A percentile compares a stretch with the other conserved stretches of the same genome.
Evolutionary conservation across 139 green algal genomes (phyloP).

Genomic region (Trebouxia sp.): DNA sequence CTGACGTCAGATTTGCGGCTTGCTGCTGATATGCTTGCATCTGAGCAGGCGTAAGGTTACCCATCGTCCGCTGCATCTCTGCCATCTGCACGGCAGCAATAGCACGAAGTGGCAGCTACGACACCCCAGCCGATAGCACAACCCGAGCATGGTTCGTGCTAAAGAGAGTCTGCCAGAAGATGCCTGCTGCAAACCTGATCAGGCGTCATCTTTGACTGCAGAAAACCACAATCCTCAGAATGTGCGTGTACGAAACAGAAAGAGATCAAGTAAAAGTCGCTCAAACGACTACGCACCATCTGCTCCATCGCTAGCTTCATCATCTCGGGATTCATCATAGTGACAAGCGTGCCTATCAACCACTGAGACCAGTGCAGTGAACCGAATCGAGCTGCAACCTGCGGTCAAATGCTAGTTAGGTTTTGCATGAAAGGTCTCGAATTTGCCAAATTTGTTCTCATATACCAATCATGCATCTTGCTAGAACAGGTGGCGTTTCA

Average conservation of each 20-base stretch:
- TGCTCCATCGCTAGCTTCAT: conserved; percentile 27
- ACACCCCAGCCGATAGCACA: no score
- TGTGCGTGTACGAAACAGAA: background rate
- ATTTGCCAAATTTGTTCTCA: background rate
- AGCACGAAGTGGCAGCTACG: no score
- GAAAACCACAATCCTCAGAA: background rate
- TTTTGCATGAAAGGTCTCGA: background rate
- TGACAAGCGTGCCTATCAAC: no score
- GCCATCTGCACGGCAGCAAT: background rate
- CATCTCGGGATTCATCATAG: conserved; percentile 26
- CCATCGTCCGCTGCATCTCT: conserved; percentile 11
- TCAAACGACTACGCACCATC: background rate
- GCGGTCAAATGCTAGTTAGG: background rate
- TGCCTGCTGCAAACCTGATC: background rate
- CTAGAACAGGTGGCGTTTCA: no score
- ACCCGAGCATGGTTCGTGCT: no score
- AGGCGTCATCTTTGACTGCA: background rate
- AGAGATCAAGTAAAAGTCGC: background rate
- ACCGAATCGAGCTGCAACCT: background rate
- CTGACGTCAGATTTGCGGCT: background rate
- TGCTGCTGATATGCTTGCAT: conserved; percentile 22
- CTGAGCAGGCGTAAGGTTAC: conserved; percentile 3
- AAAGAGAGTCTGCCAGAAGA: background rate
- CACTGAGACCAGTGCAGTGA: background rate
- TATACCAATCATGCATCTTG: background rate